Evolutionary conservation across 768 basidiomycete genomes (phyloP).

Genomic region (Mycena filopes): DNA sequence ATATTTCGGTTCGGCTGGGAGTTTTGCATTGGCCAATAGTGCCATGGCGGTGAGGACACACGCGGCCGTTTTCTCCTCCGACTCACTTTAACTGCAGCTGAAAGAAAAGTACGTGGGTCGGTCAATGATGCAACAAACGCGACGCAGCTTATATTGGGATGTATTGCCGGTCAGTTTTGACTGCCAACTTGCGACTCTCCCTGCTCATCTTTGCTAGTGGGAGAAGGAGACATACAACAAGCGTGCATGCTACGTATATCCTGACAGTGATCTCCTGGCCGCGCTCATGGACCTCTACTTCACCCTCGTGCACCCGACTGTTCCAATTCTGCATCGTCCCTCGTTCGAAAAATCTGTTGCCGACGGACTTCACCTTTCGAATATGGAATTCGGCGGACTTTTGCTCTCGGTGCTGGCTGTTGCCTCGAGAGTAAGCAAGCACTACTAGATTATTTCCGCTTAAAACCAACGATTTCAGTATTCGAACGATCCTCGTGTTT

Average conservation of each 20-base stretch:
- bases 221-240: conserved; percentile 42
- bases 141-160: conserved; percentile 33
- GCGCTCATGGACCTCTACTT: conserved; percentile 73
- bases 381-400: conserved; percentile 61
- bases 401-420: conserved; percentile 76
- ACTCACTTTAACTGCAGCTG: not conserved
- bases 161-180: conserved; percentile 15
- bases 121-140: not conserved
- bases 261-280: conserved; percentile 58
- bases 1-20: conserved; percentile 57
- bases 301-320: conserved; percentile 51
- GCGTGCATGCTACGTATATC: conserved; percentile 51
- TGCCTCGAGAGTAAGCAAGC: conserved; percentile 54
- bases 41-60: conserved; percentile 50
- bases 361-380: conserved; percentile 58
- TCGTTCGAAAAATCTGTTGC: conserved; percentile 64
- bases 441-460: conserved; percentile 50
- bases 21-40: conserved; percentile 51
- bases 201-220: conserved; percentile 43
- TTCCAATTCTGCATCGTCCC: conserved; percentile 75
- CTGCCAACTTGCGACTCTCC: no score
- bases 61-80: conserved; percentile 36
- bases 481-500: conserved; percentile 58
- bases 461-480: conserved; percentile 53
- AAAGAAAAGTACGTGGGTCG: conserved; percentile 16